These are phyloP conservation scores for Wickerhamomyces ciferrii DNA, from an alignment of 805 yeast species.

Conservation along the genomic window DNA sequence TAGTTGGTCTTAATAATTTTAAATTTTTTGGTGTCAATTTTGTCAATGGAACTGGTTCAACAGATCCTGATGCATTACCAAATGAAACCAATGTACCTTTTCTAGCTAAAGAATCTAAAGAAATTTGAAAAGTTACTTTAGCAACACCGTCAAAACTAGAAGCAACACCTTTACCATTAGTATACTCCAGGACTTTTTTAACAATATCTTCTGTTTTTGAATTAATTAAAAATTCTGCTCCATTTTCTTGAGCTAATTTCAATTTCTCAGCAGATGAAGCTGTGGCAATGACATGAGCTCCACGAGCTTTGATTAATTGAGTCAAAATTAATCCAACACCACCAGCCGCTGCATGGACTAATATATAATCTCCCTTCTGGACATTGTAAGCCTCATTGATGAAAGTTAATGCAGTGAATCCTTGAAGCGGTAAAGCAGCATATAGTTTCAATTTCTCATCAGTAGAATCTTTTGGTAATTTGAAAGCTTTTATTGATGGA, in stretches of 20 bases:
- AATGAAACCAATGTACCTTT: slow-evolving; percentile 73
- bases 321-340: slow-evolving; percentile 77
- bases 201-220: slow-evolving; percentile 48
- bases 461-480: slow-evolving; percentile 40
- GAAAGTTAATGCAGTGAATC: slow-evolving; percentile 75
- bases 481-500: slow-evolving; percentile 32
- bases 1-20: slow-evolving; percentile 56
- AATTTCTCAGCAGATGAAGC: slow-evolving; percentile 78
- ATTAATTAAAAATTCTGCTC: slow-evolving; percentile 73
- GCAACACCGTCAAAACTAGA: slow-evolving; percentile 76
- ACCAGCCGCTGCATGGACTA: slow-evolving; percentile 94
- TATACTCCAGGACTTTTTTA: slow-evolving; percentile 50
- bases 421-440: slow-evolving; percentile 65
- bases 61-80: slow-evolving; percentile 89
- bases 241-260: slow-evolving; percentile 58
- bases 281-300: slow-evolving; percentile 81
- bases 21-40: slow-evolving; percentile 58
- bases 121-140: slow-evolving; percentile 64
- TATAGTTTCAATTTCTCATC: slow-evolving; percentile 48
- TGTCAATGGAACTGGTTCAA: slow-evolving; percentile 56
- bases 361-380: slow-evolving; percentile 61
- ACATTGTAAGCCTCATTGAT: slow-evolving; percentile 61
- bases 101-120: slow-evolving; percentile 54
- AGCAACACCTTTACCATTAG: slow-evolving; percentile 61
- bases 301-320: slow-evolving; percentile 56